phyloP scores from a whole-genome alignment of 805 yeast genomes.

The Hanseniaspora pseudoguilliermondii region DNA sequence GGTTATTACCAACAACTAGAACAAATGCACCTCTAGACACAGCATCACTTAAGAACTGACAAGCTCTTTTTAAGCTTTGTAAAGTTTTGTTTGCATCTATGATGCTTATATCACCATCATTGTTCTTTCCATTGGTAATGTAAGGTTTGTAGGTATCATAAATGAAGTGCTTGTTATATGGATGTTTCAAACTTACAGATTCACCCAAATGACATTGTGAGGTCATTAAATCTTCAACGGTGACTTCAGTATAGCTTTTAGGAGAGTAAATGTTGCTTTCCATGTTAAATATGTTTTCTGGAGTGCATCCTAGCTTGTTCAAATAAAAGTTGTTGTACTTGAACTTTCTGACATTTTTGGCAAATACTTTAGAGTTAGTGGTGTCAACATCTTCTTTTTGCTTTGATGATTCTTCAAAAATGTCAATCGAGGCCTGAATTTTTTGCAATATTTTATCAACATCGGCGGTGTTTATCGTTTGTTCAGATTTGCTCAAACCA shows the following conservation, averaged over 20 bases:
- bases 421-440: not conserved
- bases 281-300: slow-evolving; percentile 45
- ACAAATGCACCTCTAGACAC: slow-evolving; percentile 76
- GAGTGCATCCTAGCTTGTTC: not conserved
- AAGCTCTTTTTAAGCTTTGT: slow-evolving; percentile 61
- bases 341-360: slow-evolving; percentile 1
- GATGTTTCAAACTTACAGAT: slow-evolving; percentile 63
- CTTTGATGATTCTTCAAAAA: not conserved
- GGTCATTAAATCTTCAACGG: slow-evolving; percentile 63
- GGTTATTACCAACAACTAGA: slow-evolving; percentile 71
- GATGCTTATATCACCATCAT: slow-evolving; percentile 55
- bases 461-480: not conserved
- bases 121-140: not conserved
- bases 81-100: slow-evolving; percentile 82
- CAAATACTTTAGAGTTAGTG: not conserved
- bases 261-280: slow-evolving; percentile 54
- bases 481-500: not conserved
- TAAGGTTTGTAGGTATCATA: slow-evolving; percentile 62
- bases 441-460: slow-evolving; percentile 1
- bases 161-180: slow-evolving; percentile 72
- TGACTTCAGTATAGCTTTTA: slow-evolving; percentile 39
- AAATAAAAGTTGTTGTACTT: slow-evolving; percentile 2
- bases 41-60: slow-evolving; percentile 72
- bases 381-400: not conserved
- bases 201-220: slow-evolving; percentile 95